phyloP scores from a whole-genome alignment of 2,329 filamentous ascomycete genomes.

The Colletotrichum karsti region DNA sequence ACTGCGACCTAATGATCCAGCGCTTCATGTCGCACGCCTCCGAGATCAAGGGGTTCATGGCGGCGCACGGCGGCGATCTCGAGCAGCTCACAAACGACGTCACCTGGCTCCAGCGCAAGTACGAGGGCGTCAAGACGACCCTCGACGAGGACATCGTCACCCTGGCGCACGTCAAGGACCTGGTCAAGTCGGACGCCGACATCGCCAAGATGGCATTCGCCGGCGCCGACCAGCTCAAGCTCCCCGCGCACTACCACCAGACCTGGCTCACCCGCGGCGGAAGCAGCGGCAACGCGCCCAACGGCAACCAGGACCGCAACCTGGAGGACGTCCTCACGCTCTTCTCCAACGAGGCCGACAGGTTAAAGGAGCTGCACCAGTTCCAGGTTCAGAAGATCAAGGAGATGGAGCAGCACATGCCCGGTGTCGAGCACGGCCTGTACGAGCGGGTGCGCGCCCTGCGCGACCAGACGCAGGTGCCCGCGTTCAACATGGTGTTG shows the following conservation, averaged over 20 bases:
- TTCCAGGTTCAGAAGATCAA: constrained; percentile 44
- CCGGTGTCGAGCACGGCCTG: constrained; percentile 54
- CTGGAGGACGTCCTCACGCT: constrained; percentile 28
- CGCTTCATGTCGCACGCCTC: constrained; percentile 81
- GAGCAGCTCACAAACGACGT: constrained; percentile 56
- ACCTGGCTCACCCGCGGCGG: constrained; percentile 51
- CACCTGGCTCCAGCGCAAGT: constrained; percentile 59
- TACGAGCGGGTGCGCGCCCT: constrained; percentile 41
- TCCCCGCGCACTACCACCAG: constrained; percentile 68
- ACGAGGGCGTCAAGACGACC: constrained; percentile 52
- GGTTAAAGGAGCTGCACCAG: constrained; percentile 47
- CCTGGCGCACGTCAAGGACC: constrained; percentile 69
- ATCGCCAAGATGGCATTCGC: constrained; percentile 78
- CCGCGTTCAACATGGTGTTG: constrained; percentile 29
- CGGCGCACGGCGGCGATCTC: constrained; percentile 59
- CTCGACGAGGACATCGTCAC: constrained; percentile 67
- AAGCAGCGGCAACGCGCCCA: constrained; percentile 27
- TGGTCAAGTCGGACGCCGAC: constrained; percentile 69
- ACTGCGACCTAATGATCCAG: constrained; percentile 82
- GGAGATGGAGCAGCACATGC: constrained; percentile 57
- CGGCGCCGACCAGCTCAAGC: constrained; percentile 77
- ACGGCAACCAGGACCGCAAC: constrained; percentile 53
- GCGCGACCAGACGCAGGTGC: constrained; percentile 29
- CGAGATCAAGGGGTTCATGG: constrained; percentile 76
- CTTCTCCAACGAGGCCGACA: constrained; percentile 31